Conservation (phyloP, 2,329 filamentous ascomycete genomes). For the Penicillium rolfsii region DNA sequence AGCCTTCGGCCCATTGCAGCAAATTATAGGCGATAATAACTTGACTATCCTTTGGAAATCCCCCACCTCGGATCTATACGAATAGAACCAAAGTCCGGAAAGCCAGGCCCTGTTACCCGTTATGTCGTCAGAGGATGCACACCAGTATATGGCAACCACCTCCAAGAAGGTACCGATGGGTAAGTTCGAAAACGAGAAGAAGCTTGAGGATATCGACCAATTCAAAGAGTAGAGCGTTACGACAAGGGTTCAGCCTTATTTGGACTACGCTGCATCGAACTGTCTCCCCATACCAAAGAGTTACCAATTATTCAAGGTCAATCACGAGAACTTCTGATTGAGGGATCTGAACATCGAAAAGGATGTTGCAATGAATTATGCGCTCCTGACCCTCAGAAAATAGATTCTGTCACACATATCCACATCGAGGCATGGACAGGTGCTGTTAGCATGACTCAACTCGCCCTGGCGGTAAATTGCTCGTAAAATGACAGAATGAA, state of each 20-base stretch:
- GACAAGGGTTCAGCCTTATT: not conserved
- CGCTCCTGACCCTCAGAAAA: not conserved
- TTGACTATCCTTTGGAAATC: not conserved
- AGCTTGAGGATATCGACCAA: not conserved
- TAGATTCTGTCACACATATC: not conserved
- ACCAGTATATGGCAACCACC: not conserved
- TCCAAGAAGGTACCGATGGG: not conserved
- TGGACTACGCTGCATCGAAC: conserved; percentile 4
- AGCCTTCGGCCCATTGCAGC: conserved; percentile 2
- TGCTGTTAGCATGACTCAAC: not conserved
- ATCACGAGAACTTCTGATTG: not conserved
- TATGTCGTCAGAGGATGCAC: not conserved
- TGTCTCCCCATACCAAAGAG: conserved; percentile 5
- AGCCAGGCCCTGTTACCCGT: conserved; percentile 2
- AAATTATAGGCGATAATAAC: not conserved
- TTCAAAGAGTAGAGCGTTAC: not conserved
- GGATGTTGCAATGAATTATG: not conserved
- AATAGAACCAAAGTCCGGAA: not conserved
- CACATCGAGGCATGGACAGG: conserved; percentile 6
- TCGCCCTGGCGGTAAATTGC: not conserved
- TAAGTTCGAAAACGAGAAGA: not conserved
- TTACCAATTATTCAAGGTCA: not conserved
- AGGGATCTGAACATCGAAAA: not conserved
- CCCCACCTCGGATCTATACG: not conserved
- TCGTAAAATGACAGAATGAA: conserved; percentile 1